Base-by-base conservation (phyloP, 768 basidiomycete species). In the Dentipellis fragilis region DNA sequence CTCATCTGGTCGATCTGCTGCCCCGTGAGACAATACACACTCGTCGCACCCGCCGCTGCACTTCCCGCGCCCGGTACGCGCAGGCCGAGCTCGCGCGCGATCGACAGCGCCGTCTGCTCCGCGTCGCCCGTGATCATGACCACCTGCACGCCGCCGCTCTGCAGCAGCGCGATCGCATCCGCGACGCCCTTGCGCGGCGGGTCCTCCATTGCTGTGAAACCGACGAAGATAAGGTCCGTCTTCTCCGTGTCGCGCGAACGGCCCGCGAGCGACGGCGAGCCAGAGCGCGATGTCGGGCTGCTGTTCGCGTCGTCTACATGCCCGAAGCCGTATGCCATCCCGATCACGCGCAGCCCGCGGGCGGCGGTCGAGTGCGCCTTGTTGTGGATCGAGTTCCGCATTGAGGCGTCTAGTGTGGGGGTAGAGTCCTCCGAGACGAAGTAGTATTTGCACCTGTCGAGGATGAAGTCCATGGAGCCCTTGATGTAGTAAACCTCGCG, bases 61-160 rank as follows among this genome's bases (percentile, higher is more conserved):
- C 63, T 58, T 57, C 35, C 66, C 66, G 36, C 58, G 42, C 50
- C 83, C 29, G 29, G 29, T 83, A 93, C 80, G 10, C 81, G 78
- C 63, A 97, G 72, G 22, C 94, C 94, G 16, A 98, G 79, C 63
- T 90, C 78, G 64, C 81, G 78, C 37, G 93, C 95, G 56, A 96
- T 95, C 50, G 89, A 83, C 36, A 94, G 65, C 2, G 95, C 94
- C 0, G 94, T 98, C 54, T 85, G 78, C 68, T 93, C 91, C 37
- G 93, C 85, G 64, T 98, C 94, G 4, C 94, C 94, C 0, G 95
- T 97, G 66, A 97, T 96, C 94, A 98, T 97, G 46, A 97, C 86
- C n/a, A 97, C 85, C 64, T 94, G 92, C 50, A 98, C 87, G 4
- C 93, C 92, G 22, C 89, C 93, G 23, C 75, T 71, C 64, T 93